Base-by-base conservation (phyloP, 2,329 filamentous ascomycete genomes). In the Ascomycota sp. region DNA sequence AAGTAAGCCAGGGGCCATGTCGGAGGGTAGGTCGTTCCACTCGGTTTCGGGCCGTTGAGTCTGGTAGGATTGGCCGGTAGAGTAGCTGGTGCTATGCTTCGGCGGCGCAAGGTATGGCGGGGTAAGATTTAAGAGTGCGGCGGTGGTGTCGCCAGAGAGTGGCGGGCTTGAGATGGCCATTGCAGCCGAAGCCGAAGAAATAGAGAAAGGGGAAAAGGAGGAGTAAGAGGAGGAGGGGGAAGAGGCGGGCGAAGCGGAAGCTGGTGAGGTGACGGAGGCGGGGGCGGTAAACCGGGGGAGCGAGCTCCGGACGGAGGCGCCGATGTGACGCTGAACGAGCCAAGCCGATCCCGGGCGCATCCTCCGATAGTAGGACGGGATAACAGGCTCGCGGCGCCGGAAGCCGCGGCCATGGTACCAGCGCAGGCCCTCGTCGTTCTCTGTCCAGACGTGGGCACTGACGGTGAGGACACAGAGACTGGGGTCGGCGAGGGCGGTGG, bases 381-480 rank as follows among this genome's bases (percentile, higher is more conserved):
- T 45, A n/a, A 57, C 53, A 23, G 55, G 41, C 10, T 53, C 56
- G 29, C 60, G 54, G 30, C 55, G 53, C 33, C 43, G 41, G 44
- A 77, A 77, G 3, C 69, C 67, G 8, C 67, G 58, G 17, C 57
- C 55, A 21, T 53, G 42, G 48, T 77, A 77, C 71, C 72, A 77
- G 33, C 55, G 55, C 35, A 75, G 48, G 0, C 62, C 72, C 13
- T 75, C 70, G 3, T 63, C 58, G 44, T 75, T 75, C 34, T 69
- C 61, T 8, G 70, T 71, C 72, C 72, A 77, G 11, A 76, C 72
- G 45, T 77, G 72, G 4, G 72, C 72, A 38, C 69, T 75, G 11
- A 73, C 52, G 26, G 55, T 40, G 23, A 39, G 40, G 22, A 60
- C 55, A 30, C 57, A 42, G 36, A 56, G 46, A 11, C 37, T 48